Evolutionary conservation across 345 rosid species (phyloP), one percentile per base, ranked within the genome.

Genomic region (Garcia nutans): DNA sequence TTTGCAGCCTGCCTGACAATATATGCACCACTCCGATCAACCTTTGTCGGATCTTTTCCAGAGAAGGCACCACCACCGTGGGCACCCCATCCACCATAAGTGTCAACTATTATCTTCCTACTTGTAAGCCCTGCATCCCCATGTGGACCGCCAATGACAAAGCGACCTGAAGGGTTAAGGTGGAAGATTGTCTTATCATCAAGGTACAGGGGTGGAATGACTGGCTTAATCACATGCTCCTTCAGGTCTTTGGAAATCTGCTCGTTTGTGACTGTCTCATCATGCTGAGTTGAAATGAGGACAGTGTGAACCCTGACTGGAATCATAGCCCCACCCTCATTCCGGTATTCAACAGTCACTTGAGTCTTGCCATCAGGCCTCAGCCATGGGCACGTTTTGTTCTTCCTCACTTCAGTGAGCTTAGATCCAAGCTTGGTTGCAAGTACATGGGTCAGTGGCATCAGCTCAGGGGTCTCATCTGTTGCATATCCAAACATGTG

Each of bases 351-450:
- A 3, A 73, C 59, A 44, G 76, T 73, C 57, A 73, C 76, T 61
- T 73, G 76, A 23, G 76, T 73, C 76, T 73, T 73, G 15, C 76
- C 76, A 47, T 73, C 76, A 60, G 68, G 76, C 56, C 76, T 73
- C 42, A 73, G 24, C 76, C 76, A 60, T 8, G 76, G 76, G 44
- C 76, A 73, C 16, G 68, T 61, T 26, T 47, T 73, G 57, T 61
- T 73, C 57, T 61, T 73, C 15, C 76, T 73, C 67, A 73, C 68
- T 47, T 73, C 76, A 12, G 76, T 73, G 10, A 73, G 76, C 49
- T 26, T 61, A 45, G 76, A 57, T 61, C 68, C 76, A 17, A 73
- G 68, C 76, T 73, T 73, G 76, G 76, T 73, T 6, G 76, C 68
- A 13, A 73, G 56, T 23, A 61, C 68, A 47, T 73, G 76, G 44